phyloP scores from a whole-genome alignment of 768 basidiomycete genomes.

The Suillus lakei region DNA sequence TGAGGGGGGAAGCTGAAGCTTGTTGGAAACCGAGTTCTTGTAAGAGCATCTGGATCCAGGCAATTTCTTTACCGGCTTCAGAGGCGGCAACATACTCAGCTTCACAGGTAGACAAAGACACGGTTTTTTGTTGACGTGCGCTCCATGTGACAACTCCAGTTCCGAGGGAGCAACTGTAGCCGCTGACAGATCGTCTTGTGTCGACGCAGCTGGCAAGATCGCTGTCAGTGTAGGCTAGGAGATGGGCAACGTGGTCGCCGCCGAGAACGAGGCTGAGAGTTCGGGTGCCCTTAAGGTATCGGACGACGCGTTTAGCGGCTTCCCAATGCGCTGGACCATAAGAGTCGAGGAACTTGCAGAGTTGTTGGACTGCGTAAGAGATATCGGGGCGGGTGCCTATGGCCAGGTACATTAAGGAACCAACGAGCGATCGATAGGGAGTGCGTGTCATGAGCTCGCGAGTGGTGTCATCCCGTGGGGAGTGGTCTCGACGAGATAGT shows the following conservation, averaged over 20 bases:
- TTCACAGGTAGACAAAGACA: conserved; percentile 46
- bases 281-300: conserved; percentile 14
- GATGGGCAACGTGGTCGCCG: conserved; percentile 10
- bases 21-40: conserved; percentile 17
- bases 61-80: conserved; percentile 37
- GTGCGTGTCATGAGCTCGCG: neutral
- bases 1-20: conserved; percentile 17
- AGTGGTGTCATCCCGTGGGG: no score
- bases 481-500: neutral
- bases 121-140: conserved; percentile 41
- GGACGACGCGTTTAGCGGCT: conserved; percentile 18
- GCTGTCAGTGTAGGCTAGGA: conserved; percentile 30
- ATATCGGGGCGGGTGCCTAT: conserved; percentile 36
- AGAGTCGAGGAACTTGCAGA: conserved; percentile 11
- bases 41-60: conserved; percentile 39
- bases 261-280: conserved; percentile 5
- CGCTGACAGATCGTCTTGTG: conserved; percentile 23
- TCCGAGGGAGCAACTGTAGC: conserved; percentile 30
- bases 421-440: conserved; percentile 2
- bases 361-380: conserved; percentile 26
- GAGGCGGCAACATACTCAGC: conserved; percentile 47
- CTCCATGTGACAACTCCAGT: conserved; percentile 33
- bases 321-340: conserved; percentile 16
- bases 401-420: conserved; percentile 33
- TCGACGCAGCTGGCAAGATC: conserved; percentile 33